These are phyloP conservation scores for Nigrospora sphaerica DNA, from an alignment of 2,329 filamentous ascomycete species.

Conservation along the genomic window DNA sequence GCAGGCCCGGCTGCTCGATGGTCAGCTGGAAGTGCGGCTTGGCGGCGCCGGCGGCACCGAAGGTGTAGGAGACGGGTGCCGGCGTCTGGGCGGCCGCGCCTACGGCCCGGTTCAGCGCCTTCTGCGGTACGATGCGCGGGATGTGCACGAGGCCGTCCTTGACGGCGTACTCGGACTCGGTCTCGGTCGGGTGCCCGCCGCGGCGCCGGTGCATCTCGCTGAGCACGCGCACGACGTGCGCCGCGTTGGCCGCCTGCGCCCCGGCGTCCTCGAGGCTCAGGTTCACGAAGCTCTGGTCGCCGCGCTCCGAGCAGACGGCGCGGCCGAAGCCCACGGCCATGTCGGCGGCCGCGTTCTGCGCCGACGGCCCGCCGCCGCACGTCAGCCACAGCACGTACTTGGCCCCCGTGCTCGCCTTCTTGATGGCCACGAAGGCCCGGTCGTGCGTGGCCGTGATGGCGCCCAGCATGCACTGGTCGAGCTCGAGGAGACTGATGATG, in stretches of 20 bases:
- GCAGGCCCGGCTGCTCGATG: slow-evolving; percentile 22
- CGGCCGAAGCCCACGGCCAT: slow-evolving; percentile 16
- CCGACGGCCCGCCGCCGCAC: slow-evolving; percentile 12
- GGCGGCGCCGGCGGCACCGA: neutral
- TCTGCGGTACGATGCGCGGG: neutral
- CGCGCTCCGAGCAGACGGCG: slow-evolving; percentile 15
- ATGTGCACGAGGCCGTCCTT: slow-evolving; percentile 1
- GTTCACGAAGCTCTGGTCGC: neutral
- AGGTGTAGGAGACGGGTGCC: neutral
- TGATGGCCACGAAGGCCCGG: slow-evolving; percentile 7
- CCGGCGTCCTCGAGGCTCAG: neutral
- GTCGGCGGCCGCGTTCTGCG: slow-evolving; percentile 10
- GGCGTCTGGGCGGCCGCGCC: neutral
- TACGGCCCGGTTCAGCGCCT: neutral
- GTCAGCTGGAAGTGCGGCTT: slow-evolving; percentile 11
- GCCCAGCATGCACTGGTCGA: neutral
- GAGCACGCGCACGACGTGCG: neutral
- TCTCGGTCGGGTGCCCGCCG: no score
- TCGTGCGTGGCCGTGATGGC: neutral
- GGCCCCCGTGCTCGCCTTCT: slow-evolving; percentile 6
- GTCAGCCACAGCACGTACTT: slow-evolving; percentile 13
- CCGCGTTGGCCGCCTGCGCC: neutral
- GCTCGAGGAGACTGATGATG: neutral
- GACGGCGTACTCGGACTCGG: neutral
- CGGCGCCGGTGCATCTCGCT: no score